Evolutionary conservation across 352 stramenopile genomes (phyloP).

Genomic region (Globisporangium cederbergense): DNA sequence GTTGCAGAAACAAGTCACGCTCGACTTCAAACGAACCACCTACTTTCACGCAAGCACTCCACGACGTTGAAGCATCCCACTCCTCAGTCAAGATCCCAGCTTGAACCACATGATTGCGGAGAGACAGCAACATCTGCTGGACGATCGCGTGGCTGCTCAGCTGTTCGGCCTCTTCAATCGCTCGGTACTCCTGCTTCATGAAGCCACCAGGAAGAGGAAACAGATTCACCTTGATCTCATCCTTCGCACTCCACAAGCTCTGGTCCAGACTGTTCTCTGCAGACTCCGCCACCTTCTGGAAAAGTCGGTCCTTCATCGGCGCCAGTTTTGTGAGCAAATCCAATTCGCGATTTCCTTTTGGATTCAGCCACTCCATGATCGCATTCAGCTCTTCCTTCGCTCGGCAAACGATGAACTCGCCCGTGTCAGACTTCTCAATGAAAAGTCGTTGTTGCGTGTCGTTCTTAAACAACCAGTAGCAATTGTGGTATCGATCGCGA

Average conservation of each 20-base stretch:
- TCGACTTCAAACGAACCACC: conserved; percentile 30
- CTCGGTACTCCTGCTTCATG: conserved; percentile 40
- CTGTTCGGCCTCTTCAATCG: conserved; percentile 37
- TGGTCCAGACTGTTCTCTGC: conserved; percentile 9
- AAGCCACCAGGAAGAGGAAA: conserved; percentile 63
- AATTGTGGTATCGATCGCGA: conserved; percentile 73
- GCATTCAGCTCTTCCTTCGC: conserved; percentile 35
- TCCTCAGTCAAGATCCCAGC: conserved; percentile 46
- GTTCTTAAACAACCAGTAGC: conserved; percentile 77
- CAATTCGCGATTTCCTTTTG: conserved; percentile 65
- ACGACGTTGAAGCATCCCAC: conserved; percentile 43
- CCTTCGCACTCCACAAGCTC: conserved; percentile 30
- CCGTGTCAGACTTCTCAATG: conserved; percentile 61
- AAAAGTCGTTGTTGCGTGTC: conserved; percentile 61
- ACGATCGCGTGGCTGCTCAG: conserved; percentile 44
- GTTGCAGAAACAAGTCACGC: conserved; percentile 44
- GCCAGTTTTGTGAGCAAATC: conserved; percentile 57
- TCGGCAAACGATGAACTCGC: conserved; percentile 52
- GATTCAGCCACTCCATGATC: conserved; percentile 71
- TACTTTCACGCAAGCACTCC: conserved; percentile 37
- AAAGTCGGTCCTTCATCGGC: conserved; percentile 39
- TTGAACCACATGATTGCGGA: conserved; percentile 51
- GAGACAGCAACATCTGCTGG: conserved; percentile 59
- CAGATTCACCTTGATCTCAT: conserved; percentile 47
- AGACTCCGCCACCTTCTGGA: conserved; percentile 24